Conservation (phyloP, 495 filamentous ascomycete genomes). For the Pseudotulostoma volvatum region DNA sequence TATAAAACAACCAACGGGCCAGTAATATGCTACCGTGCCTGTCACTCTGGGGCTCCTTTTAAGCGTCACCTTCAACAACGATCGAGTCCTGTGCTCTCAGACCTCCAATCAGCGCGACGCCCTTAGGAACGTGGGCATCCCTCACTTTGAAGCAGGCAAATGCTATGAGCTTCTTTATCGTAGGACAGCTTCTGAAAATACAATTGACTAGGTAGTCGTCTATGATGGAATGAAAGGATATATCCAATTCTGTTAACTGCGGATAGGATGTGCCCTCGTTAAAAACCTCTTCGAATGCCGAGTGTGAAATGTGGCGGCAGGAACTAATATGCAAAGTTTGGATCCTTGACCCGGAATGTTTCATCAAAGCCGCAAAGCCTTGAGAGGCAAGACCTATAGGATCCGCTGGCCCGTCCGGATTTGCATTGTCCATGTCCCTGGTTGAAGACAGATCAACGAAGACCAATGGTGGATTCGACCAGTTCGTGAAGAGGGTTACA, state of each 20-base stretch:
- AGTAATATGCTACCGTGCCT: background rate
- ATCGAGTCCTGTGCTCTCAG: slow-evolving; percentile 48
- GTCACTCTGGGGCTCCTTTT: slow-evolving; percentile 1
- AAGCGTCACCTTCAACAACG: slow-evolving; percentile 32
- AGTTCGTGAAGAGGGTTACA: slow-evolving; percentile 50
- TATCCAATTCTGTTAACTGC: slow-evolving; percentile 48
- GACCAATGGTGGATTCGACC: slow-evolving; percentile 52
- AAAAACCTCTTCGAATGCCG: slow-evolving; percentile 58
- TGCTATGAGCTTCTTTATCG: slow-evolving; percentile 52
- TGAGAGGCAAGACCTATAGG: slow-evolving; percentile 51
- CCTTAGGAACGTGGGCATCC: slow-evolving; percentile 51
- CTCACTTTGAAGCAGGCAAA: slow-evolving; percentile 71
- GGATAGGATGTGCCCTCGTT: slow-evolving; percentile 42
- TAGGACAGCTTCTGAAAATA: slow-evolving; percentile 62
- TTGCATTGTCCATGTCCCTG: slow-evolving; percentile 55
- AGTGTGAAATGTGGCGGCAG: slow-evolving; percentile 57
- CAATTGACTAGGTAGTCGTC: slow-evolving; percentile 57
- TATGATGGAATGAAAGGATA: slow-evolving; percentile 60
- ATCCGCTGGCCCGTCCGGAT: slow-evolving; percentile 39
- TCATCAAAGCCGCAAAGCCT: slow-evolving; percentile 67
- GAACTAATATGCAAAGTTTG: slow-evolving; percentile 52
- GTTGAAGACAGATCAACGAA: slow-evolving; percentile 58
- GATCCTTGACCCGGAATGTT: slow-evolving; percentile 53
- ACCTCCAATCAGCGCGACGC: slow-evolving; percentile 62
- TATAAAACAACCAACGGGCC: too few relatives aligned